These are phyloP conservation scores for Clarireedia monteithiana DNA, from an alignment of 2,329 filamentous ascomycete genomes.

Conservation along the genomic window DNA sequence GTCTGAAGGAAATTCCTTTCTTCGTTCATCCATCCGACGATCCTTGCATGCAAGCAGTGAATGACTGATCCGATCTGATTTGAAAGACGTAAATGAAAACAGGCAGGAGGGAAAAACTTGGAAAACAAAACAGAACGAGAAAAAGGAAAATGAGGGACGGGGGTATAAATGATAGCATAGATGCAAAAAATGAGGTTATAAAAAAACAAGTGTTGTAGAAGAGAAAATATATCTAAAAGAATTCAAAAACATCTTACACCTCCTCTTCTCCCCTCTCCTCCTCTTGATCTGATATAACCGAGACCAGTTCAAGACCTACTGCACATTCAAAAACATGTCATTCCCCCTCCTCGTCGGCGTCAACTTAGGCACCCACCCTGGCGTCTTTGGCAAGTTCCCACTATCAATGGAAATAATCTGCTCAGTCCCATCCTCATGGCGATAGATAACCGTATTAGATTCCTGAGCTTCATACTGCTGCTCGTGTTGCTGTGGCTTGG, in stretches of 20 bases:
- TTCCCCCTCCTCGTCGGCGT: slow-evolving; percentile 61
- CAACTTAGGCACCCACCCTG: slow-evolving; percentile 55
- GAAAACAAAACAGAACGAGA: background rate
- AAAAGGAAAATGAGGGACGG: background rate
- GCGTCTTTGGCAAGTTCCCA: slow-evolving; percentile 34
- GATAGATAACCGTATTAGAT: background rate
- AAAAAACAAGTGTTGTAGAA: no score
- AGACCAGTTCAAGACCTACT: slow-evolving; percentile 13
- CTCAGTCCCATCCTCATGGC: background rate
- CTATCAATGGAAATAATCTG: background rate
- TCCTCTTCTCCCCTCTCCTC: background rate
- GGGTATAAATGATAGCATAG: background rate
- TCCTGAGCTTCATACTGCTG: background rate
- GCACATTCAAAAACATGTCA: slow-evolving; percentile 53
- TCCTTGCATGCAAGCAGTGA: no score
- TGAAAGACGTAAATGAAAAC: background rate
- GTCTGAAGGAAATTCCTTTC: no score
- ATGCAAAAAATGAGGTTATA: background rate
- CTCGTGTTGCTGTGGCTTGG: background rate
- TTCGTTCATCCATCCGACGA: no score
- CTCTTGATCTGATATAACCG: no score
- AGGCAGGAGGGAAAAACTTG: background rate
- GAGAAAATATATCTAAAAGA: no score
- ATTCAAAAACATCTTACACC: background rate
- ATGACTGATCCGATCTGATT: background rate